Evolutionary conservation across 129 eudicot genomes (phyloP), one percentile per base, ranked within the genome.

Genomic region (Pittosporum tobira): DNA sequence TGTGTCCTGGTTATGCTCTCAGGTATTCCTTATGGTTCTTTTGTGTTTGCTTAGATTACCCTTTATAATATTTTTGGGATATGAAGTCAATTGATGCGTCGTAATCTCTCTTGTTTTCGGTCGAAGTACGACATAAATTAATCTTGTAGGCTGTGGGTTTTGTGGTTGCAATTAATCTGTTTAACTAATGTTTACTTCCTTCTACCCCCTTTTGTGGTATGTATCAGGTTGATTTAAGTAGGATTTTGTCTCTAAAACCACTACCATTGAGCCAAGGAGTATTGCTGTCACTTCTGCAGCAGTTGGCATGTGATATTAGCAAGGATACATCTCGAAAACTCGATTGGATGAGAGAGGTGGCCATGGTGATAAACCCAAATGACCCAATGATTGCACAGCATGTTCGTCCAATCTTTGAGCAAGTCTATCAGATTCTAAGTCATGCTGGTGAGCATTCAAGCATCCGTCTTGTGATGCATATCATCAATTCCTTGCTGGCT

Each of bases 1-100:
- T 25, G 97, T 88, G 10, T 84, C 97, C 52, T 88, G 97, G 97
- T 67, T 89, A 77, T 89, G 97, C 78, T 77, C 93, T 62, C 97
- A 84, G 97, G 97, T 89, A 79, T 50, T 30, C 10, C 34, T 0
- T 62, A 5, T 2, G 10, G 18, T 34, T 31, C 37, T 6, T n/a
- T 8, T 23, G 19, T 5, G 5, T 29, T 43, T 46, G 7, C 5
- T 4, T 46, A 14, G 12, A 1, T 14, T 0, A 4, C 8, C 37
- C 5, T 10, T 31, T 6, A 4, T 31, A 2, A 31, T 4, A n/a
- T n/a, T n/a, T 31, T 31, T 10, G 37, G 8, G 8, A 4, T 31
- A 31, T 10, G 8, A 31, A 31, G 5, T 31, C 37, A 31, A 3
- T 10, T 31, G 5, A 31, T 4, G 37, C 37, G 8, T 6, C 10